Percentiles rank a stretch among this genome's conserved stretches.
phyloP scores from a whole-genome alignment of 139 green algal species.

The Dunaliella sp. region DNA sequence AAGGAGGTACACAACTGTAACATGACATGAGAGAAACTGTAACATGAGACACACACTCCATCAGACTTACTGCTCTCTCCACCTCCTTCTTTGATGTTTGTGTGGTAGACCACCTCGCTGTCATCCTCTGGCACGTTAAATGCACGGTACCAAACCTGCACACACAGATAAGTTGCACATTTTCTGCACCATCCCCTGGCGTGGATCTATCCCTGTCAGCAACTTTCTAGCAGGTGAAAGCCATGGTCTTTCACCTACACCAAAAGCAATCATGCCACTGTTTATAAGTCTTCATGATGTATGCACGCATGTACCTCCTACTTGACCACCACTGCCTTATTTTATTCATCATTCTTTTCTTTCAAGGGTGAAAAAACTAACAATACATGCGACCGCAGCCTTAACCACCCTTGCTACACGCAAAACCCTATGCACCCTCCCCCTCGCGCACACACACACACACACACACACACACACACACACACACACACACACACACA shows the following conservation, averaged over 20 bases:
- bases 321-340: not conserved
- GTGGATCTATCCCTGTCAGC: too few species aligned
- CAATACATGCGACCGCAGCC: too few species aligned
- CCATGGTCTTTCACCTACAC: too few species aligned
- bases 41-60: too few species aligned
- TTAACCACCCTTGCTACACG: too few species aligned
- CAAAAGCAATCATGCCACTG: not conserved
- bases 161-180: not conserved
- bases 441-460: not conserved
- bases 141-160: not conserved
- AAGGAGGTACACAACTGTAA: too few species aligned
- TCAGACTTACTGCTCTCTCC: not conserved
- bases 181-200: too few species aligned
- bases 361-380: not conserved
- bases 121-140: not conserved
- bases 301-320: not conserved
- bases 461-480: not conserved
- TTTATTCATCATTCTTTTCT: not conserved
- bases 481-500: not conserved
- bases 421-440: not conserved
- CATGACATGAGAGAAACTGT: too few species aligned
- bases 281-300: not conserved
- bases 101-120: not conserved
- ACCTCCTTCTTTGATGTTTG: not conserved
- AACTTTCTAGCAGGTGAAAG: too few species aligned